Base-by-base conservation (phyloP, 768 basidiomycete genomes). In the Mycena metata region DNA sequence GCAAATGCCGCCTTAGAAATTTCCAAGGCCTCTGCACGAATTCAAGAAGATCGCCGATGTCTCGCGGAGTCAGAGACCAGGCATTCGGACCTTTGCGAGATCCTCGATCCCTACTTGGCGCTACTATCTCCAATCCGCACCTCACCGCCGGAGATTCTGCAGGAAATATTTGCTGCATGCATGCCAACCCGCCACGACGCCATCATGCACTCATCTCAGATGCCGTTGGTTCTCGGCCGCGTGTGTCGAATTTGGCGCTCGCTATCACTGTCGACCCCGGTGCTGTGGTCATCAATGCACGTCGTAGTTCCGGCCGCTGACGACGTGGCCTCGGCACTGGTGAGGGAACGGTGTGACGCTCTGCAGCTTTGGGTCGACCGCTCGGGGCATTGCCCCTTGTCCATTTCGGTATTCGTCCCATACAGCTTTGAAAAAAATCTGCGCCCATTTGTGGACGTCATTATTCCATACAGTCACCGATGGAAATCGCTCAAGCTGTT, bases 201-300 rank as follows among this genome's bases (percentile, higher is more conserved):
- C 23, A 36, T 60, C 42, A 60, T 66, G 58, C 41, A 66, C 16
- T 4, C 64, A 1, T 35, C 50, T 5, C n/a, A 60, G 11, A 16
- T 42, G 0, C 64, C 64, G 2, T 56, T 66, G 1, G 30, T 66
- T 9, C 19, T 66, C 5, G 64, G 64, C 2, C 57, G 49, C 4
- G 64, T 66, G 7, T 66, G 64, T 50, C 26, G 41, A 7, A 26
- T 26, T 1, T 66, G 64, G 64, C 47, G 64, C 4, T 26, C 49
- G 10, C 36, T 60, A 13, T 50, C 57, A 15, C 16, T 59, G 2
- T 33, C 57, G 26, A 66, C 64, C 1, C 12, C 57, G 2, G 50
- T 9, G 49, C 30, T 66, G 39, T 66, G 64, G 64, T 41, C 64
- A 4, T 43, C 64, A 3, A 15, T 66, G 2, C 64, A 66, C 51